Conservation (phyloP, 2,329 filamentous ascomycete genomes). For the Colletotrichum sp. region DNA sequence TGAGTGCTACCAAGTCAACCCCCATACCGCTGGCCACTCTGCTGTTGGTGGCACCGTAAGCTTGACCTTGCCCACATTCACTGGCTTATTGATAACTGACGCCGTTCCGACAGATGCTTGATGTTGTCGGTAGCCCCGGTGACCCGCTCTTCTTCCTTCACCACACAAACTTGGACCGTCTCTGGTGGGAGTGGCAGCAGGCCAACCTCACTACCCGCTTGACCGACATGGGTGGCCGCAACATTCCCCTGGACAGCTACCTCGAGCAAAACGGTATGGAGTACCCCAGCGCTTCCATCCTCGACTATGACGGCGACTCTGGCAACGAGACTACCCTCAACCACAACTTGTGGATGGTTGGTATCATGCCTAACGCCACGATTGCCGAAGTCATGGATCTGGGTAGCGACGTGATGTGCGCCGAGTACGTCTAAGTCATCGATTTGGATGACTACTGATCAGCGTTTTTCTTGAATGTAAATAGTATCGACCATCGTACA, state of each 20-base stretch:
- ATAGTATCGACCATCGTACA: not conserved
- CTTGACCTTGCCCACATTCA: not conserved
- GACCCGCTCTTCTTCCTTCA: slow-evolving; percentile 17
- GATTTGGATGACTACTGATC: not conserved
- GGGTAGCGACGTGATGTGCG: slow-evolving; percentile 25
- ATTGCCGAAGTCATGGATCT: slow-evolving; percentile 35
- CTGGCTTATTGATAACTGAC: not conserved
- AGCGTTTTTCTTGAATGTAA: not conserved
- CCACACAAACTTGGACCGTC: slow-evolving; percentile 11
- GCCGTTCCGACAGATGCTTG: not conserved
- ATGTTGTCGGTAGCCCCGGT: slow-evolving; percentile 8
- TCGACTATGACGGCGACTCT: slow-evolving; percentile 17
- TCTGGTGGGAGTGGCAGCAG: slow-evolving; percentile 18
- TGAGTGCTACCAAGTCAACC: slow-evolving; percentile 5
- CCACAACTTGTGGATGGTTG: slow-evolving; percentile 31
- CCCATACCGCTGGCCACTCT: slow-evolving; percentile 12
- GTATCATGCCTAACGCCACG: slow-evolving; percentile 25
- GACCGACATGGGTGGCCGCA: not conserved
- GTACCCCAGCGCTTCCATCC: not conserved
- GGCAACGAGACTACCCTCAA: slow-evolving; percentile 27
- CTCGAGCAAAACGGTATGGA: slow-evolving; percentile 6
- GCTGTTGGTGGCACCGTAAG: slow-evolving; percentile 14
- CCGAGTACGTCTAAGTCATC: slow-evolving; percentile 26
- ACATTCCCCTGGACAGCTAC: slow-evolving; percentile 1
- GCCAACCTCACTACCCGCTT: slow-evolving; percentile 12